Evolutionary conservation across 2,329 filamentous ascomycete genomes (phyloP).

Genomic region (Exutisphaerella laricina): DNA sequence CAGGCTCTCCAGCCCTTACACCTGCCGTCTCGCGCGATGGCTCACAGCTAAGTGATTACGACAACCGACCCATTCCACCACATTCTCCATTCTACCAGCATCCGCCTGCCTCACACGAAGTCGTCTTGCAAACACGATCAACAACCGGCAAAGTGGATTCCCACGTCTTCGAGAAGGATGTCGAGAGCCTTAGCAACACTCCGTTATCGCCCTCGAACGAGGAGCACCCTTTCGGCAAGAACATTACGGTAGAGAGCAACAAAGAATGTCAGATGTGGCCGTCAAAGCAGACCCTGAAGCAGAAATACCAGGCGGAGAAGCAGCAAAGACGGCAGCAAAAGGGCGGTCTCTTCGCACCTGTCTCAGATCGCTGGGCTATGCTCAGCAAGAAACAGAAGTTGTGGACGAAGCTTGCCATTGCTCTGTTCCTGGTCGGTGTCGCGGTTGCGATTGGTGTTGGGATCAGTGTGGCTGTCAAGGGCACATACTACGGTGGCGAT

Average conservation of each 20-base stretch:
- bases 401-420: constrained; percentile 42
- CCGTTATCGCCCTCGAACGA: constrained; percentile 33
- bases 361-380: constrained; percentile 33
- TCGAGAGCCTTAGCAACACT: constrained; percentile 31
- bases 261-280: constrained; percentile 51
- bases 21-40: constrained; percentile 30
- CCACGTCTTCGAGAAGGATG: constrained; percentile 35
- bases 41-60: constrained; percentile 31
- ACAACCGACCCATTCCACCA: constrained; percentile 33
- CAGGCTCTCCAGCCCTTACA: constrained; percentile 34
- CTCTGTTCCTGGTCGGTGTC: constrained; percentile 41
- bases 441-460: constrained; percentile 46
- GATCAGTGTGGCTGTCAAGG: constrained; percentile 45
- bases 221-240: constrained; percentile 37
- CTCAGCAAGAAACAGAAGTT: constrained; percentile 42
- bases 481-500: constrained; percentile 41
- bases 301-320: constrained; percentile 37
- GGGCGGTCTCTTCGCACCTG: constrained; percentile 28
- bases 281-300: constrained; percentile 43
- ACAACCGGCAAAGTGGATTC: constrained; percentile 16
- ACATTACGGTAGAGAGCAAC: constrained; percentile 38
- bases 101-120: constrained; percentile 41
- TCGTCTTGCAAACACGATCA: constrained; percentile 20
- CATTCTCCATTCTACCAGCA: constrained; percentile 47
- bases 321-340: constrained; percentile 27